phyloP scores from a whole-genome alignment of 805 yeast genomes.

The Lipomyces kockii region DNA sequence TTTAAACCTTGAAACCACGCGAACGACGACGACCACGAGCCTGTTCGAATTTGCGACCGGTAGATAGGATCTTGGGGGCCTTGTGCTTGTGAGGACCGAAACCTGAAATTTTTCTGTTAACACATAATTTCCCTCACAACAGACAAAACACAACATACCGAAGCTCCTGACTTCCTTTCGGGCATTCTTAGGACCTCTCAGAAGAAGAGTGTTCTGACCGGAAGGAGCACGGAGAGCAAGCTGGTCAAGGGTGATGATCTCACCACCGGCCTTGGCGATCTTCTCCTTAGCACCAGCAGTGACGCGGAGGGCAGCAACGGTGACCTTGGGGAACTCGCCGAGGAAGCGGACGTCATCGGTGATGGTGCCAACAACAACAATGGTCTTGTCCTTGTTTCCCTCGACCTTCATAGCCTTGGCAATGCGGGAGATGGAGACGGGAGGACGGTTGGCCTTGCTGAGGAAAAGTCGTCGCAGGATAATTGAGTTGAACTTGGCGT shows the following conservation, averaged over 20 bases:
- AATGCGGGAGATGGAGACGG: slow-evolving; percentile 94
- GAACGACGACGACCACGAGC: slow-evolving; percentile 99
- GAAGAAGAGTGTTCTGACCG: slow-evolving; percentile 96
- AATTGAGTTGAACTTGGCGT: slow-evolving; percentile 95
- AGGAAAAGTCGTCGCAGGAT: slow-evolving; percentile 92
- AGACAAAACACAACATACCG: slow-evolving; percentile 46
- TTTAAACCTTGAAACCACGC: slow-evolving; percentile 99
- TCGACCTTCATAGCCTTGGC: slow-evolving; percentile 78
- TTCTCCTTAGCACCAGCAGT: slow-evolving; percentile 99
- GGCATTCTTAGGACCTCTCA: slow-evolving; percentile 98
- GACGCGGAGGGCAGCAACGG: slow-evolving; percentile 99
- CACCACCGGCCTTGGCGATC: slow-evolving; percentile 99
- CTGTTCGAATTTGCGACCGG: slow-evolving; percentile 99
- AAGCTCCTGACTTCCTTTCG: slow-evolving; percentile 99
- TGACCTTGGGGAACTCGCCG: slow-evolving; percentile 86
- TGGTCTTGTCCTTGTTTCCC: slow-evolving; percentile 87
- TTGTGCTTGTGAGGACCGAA: slow-evolving; percentile 99
- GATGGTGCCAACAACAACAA: slow-evolving; percentile 99
- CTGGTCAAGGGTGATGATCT: slow-evolving; percentile 98
- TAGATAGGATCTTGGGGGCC: slow-evolving; percentile 97
- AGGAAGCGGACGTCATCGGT: slow-evolving; percentile 96
- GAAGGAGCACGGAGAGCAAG: slow-evolving; percentile 99
- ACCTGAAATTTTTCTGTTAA: slow-evolving; percentile 47
- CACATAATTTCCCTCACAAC: neutral
- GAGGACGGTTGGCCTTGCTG: slow-evolving; percentile 99